Conservation (phyloP, 805 yeast genomes). For the Suhomyces sp. region DNA sequence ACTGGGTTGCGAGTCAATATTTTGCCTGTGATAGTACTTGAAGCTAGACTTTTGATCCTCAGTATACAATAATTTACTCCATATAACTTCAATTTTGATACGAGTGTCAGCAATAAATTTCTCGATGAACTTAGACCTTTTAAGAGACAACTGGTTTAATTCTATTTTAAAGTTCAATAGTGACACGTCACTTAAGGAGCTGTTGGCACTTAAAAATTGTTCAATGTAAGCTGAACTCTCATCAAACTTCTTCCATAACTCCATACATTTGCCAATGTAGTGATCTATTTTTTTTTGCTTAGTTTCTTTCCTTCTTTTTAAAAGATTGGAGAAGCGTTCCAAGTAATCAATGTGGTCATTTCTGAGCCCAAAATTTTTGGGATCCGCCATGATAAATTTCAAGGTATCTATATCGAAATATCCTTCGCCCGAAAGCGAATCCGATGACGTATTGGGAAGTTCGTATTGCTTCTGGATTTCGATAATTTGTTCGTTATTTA, state of each 20-base stretch:
- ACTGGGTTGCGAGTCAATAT: slow-evolving; percentile 35
- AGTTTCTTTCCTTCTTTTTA: slow-evolving; percentile 31
- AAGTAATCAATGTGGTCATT: slow-evolving; percentile 35
- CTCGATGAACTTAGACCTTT: slow-evolving; percentile 64
- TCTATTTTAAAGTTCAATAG: slow-evolving; percentile 56
- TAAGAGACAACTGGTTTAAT: slow-evolving; percentile 52
- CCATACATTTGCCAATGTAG: slow-evolving; percentile 40
- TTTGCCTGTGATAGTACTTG: slow-evolving; percentile 30
- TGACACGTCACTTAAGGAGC: slow-evolving; percentile 46
- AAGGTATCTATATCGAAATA: slow-evolving; percentile 40
- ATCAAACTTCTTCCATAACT: slow-evolving; percentile 58
- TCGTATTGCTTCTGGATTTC: slow-evolving; percentile 32
- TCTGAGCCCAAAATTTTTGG: slow-evolving; percentile 40
- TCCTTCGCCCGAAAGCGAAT: slow-evolving; percentile 21
- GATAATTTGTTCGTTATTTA: slow-evolving; percentile 33
- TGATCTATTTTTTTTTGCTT: slow-evolving; percentile 38
- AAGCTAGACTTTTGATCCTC: slow-evolving; percentile 48
- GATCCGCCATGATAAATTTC: slow-evolving; percentile 33
- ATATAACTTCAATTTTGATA: slow-evolving; percentile 54
- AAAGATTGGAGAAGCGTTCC: slow-evolving; percentile 26
- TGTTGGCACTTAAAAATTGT: slow-evolving; percentile 45
- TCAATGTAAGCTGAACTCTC: slow-evolving; percentile 43
- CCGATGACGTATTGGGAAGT: slow-evolving; percentile 8
- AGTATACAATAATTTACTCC: slow-evolving; percentile 61
- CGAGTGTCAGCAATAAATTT: slow-evolving; percentile 66